Evolutionary conservation across 805 yeast species (phyloP).

Genomic region (Yarrowia sp.): DNA sequence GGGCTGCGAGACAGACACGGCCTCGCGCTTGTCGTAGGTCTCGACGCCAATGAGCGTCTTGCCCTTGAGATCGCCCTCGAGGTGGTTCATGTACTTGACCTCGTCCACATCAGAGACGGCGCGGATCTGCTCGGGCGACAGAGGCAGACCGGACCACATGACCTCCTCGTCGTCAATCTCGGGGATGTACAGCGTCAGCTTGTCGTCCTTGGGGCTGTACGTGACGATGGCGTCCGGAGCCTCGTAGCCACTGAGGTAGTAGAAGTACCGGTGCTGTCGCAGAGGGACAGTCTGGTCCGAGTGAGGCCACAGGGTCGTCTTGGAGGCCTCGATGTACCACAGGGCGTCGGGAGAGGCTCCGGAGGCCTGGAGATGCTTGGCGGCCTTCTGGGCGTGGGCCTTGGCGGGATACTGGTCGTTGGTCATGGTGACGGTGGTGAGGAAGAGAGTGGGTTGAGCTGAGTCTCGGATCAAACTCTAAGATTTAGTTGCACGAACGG

Average conservation of each 20-base stretch:
- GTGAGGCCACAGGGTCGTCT: conserved; percentile 57
- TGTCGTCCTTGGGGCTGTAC: conserved; percentile 52
- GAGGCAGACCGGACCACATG: conserved; percentile 94
- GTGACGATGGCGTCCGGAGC: conserved; percentile 74
- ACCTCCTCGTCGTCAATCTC: conserved; percentile 82
- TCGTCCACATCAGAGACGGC: conserved; percentile 76
- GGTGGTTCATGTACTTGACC: conserved; percentile 59
- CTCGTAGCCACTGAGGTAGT: conserved; percentile 72
- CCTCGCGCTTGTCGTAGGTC: conserved; percentile 27
- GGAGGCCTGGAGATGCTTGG: conserved; percentile 40
- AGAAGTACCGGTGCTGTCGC: conserved; percentile 90
- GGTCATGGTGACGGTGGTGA: conserved; percentile 18
- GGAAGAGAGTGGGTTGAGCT: neutral
- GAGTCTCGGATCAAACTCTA: conserved; percentile 2
- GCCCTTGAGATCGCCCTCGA: conserved; percentile 40
- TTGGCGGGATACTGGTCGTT: conserved; percentile 74
- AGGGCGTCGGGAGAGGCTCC: conserved; percentile 31
- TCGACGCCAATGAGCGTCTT: conserved; percentile 34
- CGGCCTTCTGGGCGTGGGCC: conserved; percentile 53
- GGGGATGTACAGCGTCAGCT: conserved; percentile 74
- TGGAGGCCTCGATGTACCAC: conserved; percentile 38
- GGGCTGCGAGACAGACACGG: conserved; percentile 31
- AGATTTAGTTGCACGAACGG: conserved; percentile 5
- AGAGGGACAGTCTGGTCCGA: conserved; percentile 76
- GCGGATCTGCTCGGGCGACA: conserved; percentile 62